phyloP scores from a whole-genome alignment of 2,329 filamentous ascomycete genomes.

The Hypoxylon sp. region DNA sequence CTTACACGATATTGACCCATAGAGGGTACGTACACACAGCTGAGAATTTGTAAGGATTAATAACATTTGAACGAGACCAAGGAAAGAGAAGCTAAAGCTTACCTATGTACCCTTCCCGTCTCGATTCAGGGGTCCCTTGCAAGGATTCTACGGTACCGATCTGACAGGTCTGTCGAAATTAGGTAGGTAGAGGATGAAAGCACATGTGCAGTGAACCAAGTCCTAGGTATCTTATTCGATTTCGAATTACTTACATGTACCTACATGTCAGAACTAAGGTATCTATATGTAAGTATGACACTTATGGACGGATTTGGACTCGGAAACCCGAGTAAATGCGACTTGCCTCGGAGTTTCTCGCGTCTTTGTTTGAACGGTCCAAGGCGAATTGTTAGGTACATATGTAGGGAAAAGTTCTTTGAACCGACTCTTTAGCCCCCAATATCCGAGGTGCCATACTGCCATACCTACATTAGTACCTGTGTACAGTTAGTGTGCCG shows the following conservation, averaged over 20 bases:
- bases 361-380: slow-evolving; percentile 8
- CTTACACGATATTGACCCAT: slow-evolving; percentile 4
- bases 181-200: not conserved
- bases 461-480: too few relatives aligned
- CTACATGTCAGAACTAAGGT: slow-evolving; percentile 19
- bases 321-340: slow-evolving; percentile 15
- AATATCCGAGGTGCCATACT: slow-evolving; percentile 4
- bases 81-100: slow-evolving; percentile 21
- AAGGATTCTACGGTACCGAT: slow-evolving; percentile 20
- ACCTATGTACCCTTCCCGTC: slow-evolving; percentile 11
- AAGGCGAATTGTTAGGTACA: not conserved
- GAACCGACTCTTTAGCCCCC: not conserved
- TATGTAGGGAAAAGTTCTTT: too few relatives aligned
- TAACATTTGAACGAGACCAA: slow-evolving; percentile 10
- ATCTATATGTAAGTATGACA: not conserved
- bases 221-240: too few relatives aligned
- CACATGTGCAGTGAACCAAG: slow-evolving; percentile 2
- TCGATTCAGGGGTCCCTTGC: slow-evolving; percentile 4
- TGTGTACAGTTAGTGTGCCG: too few relatives aligned
- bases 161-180: slow-evolving; percentile 1
- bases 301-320: slow-evolving; percentile 6
- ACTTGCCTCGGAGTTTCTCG: slow-evolving; percentile 29
- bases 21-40: slow-evolving; percentile 11
- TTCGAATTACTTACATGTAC: slow-evolving; percentile 1
- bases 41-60: slow-evolving; percentile 30